Evolutionary conservation across 768 basidiomycete genomes (phyloP).

Genomic region (Kwoniella bestiolae): DNA sequence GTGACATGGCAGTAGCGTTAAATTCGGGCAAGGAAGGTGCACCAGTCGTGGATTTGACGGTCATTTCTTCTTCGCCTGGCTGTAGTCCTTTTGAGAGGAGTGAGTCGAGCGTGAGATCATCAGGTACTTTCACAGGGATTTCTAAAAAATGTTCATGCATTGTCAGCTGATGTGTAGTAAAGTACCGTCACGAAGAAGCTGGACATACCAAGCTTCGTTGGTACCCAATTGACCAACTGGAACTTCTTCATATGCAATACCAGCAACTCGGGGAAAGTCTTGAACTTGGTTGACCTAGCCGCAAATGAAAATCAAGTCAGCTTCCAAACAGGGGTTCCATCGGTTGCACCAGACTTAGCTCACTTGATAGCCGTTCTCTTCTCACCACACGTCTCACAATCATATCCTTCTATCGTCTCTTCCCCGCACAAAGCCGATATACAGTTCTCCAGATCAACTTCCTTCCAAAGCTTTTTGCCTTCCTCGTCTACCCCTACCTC

Average conservation of each 20-base stretch:
- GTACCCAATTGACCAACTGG: slow-evolving; percentile 95
- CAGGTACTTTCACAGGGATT: slow-evolving; percentile 78
- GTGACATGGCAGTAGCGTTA: slow-evolving; percentile 72
- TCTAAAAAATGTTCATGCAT: slow-evolving; percentile 63
- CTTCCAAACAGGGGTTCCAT: no score
- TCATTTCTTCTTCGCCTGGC: slow-evolving; percentile 70
- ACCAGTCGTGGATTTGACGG: slow-evolving; percentile 55
- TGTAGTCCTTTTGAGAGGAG: slow-evolving; percentile 75
- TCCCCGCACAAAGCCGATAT: slow-evolving; percentile 56
- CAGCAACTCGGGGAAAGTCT: slow-evolving; percentile 84
- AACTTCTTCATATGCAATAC: slow-evolving; percentile 92
- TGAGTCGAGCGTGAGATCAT: slow-evolving; percentile 67
- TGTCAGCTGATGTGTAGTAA: slow-evolving; percentile 18
- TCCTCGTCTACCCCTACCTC: slow-evolving; percentile 64
- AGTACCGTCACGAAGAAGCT: not conserved
- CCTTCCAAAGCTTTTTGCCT: slow-evolving; percentile 68
- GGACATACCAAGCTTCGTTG: slow-evolving; percentile 80
- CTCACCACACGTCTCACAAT: slow-evolving; percentile 73
- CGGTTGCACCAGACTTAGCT: slow-evolving; percentile 40
- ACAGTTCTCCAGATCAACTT: slow-evolving; percentile 68
- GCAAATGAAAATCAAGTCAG: not conserved
- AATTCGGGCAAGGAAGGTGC: slow-evolving; percentile 66
- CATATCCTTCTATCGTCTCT: slow-evolving; percentile 66
- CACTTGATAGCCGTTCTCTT: slow-evolving; percentile 75
- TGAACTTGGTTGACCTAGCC: slow-evolving; percentile 71